A percentile compares a stretch with the other conserved stretches of the same genome.
Evolutionary conservation across 1,284 basidiomycete genomes (phyloP).

Genomic region (Hymenochaete sp.): DNA sequence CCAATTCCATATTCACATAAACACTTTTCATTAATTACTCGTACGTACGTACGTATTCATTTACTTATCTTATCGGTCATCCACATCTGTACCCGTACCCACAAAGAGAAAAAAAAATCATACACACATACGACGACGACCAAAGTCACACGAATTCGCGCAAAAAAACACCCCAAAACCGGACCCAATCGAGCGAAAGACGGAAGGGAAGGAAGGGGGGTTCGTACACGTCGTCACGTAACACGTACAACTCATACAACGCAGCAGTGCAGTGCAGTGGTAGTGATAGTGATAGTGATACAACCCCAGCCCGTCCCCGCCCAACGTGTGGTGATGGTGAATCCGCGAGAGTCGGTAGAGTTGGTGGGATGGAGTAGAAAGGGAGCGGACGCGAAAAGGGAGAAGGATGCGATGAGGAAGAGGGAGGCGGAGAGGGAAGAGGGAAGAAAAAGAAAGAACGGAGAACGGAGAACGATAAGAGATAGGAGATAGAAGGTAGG

Average conservation of each 20-base stretch:
- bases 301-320: no score
- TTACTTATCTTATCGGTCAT: not conserved
- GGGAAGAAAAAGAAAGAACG: not conserved
- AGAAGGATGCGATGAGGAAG: not conserved
- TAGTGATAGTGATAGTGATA: no score
- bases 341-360: not conserved
- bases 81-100: no score
- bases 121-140: not conserved
- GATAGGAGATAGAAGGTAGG: not conserved
- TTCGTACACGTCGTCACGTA: no score
- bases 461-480: not conserved
- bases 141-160: not conserved
- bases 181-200: no score
- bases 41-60: not conserved
- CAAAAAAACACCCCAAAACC: no score
- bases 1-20: not conserved
- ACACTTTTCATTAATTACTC: not conserved
- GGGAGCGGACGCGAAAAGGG: not conserved
- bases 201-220: no score
- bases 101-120: not conserved
- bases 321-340: not conserved
- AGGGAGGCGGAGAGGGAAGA: not conserved
- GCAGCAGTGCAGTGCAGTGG: no score
- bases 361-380: not conserved
- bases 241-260: no score